A percentile compares a stretch with the other conserved stretches of the same genome.
Evolutionary conservation across 306 rosid genomes (phyloP).

Genomic region (Comarum palustre): DNA sequence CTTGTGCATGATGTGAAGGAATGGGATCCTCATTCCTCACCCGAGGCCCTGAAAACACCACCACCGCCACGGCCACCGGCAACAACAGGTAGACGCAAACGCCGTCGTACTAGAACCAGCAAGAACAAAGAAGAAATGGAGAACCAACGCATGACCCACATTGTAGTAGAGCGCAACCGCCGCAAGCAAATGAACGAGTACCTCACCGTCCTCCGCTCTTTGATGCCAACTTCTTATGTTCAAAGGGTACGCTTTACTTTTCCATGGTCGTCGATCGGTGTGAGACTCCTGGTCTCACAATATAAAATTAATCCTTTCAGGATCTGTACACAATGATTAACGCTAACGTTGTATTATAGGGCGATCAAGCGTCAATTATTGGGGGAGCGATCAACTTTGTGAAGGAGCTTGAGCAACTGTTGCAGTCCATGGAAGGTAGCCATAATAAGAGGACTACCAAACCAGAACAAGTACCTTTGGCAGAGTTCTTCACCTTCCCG

Average conservation of each 20-base stretch:
- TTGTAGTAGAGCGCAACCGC: conserved; percentile 87
- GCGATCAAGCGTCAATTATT: conserved; percentile 92
- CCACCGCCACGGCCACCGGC: conserved; percentile 2
- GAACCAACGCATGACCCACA: conserved; percentile 91
- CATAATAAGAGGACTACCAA: conserved; percentile 29
- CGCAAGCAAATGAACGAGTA: conserved; percentile 90
- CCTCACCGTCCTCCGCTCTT: conserved; percentile 63
- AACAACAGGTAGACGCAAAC: conserved; percentile 43
- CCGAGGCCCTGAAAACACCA: conserved; percentile 19
- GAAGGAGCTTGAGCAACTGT: conserved; percentile 73
- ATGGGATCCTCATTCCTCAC: conserved; percentile 32
- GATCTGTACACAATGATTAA: not conserved
- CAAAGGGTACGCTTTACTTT: conserved; percentile 58
- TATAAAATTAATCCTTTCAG: not conserved
- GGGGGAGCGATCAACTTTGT: conserved; percentile 94
- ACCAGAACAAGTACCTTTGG: conserved; percentile 38
- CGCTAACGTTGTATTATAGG: conserved; percentile 35
- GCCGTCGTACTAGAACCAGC: conserved; percentile 58
- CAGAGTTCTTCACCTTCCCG: conserved; percentile 76
- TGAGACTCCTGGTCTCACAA: not conserved
- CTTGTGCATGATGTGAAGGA: conserved; percentile 23
- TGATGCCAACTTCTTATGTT: conserved; percentile 87
- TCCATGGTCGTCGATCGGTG: not conserved
- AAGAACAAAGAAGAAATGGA: conserved; percentile 83
- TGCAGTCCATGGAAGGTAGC: conserved; percentile 57